Evolutionary conservation across 805 yeast genomes (phyloP).

Genomic region (Candida sonorensis): DNA sequence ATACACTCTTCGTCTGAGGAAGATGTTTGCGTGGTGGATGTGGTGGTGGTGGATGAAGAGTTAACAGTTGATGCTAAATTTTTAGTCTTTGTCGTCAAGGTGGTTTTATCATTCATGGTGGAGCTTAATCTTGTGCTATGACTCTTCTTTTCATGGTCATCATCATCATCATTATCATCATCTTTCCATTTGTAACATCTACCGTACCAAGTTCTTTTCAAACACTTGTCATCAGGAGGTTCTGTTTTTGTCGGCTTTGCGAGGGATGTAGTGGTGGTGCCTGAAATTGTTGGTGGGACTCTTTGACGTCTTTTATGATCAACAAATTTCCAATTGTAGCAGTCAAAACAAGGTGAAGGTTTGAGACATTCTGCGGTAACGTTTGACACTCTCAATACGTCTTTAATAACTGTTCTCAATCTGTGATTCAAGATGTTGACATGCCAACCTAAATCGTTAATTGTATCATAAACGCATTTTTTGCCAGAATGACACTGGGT

Average conservation of each 20-base stretch:
- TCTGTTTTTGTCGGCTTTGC: slow-evolving; percentile 16
- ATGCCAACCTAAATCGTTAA: slow-evolving; percentile 84
- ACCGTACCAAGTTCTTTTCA: slow-evolving; percentile 63
- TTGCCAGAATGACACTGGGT: slow-evolving; percentile 89
- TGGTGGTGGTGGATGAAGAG: slow-evolving; percentile 1
- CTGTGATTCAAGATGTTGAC: slow-evolving; percentile 84
- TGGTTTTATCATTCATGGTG: slow-evolving; percentile 4
- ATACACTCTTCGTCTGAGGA: slow-evolving; percentile 7
- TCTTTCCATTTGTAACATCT: slow-evolving; percentile 30
- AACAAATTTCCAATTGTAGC: slow-evolving; percentile 81
- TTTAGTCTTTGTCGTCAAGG: slow-evolving; percentile 5
- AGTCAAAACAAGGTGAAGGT: slow-evolving; percentile 83
- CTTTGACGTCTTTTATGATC: slow-evolving; percentile 31
- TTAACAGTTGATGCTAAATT: slow-evolving; percentile 1
- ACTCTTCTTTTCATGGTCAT: too few relatives aligned
- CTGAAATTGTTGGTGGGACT: slow-evolving; percentile 22
- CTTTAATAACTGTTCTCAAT: slow-evolving; percentile 84
- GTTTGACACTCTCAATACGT: slow-evolving; percentile 64
- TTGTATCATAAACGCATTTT: slow-evolving; percentile 84
- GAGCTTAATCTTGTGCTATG: too few relatives aligned
- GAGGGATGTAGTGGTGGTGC: slow-evolving; percentile 25
- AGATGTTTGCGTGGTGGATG: background rate
- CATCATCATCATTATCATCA: slow-evolving; percentile 15
- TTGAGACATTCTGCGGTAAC: slow-evolving; percentile 66
- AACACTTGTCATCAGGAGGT: slow-evolving; percentile 37